Evolutionary conservation across 2,329 filamentous ascomycete species (phyloP).

Genomic region (Colletotrichum sublineola): DNA sequence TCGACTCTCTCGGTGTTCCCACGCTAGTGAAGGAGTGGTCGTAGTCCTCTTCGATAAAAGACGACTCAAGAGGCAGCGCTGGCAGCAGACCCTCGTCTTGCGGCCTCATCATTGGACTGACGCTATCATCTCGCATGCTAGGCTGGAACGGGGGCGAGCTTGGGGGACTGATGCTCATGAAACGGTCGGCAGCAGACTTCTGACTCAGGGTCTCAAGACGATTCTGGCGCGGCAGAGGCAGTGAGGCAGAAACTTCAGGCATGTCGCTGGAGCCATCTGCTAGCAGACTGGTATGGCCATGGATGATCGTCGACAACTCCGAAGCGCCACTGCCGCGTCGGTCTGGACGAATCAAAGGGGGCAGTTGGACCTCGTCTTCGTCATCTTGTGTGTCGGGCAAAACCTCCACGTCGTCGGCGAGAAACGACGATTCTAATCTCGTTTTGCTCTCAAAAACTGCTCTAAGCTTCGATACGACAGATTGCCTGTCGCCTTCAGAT

Average conservation of each 20-base stretch:
- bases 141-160: slow-evolving; percentile 60
- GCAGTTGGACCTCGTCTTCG: slow-evolving; percentile 52
- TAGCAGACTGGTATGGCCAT: slow-evolving; percentile 55
- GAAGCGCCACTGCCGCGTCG: slow-evolving; percentile 52
- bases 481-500: slow-evolving; percentile 15
- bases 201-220: slow-evolving; percentile 14
- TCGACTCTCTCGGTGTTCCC: slow-evolving; percentile 53
- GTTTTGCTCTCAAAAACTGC: slow-evolving; percentile 12
- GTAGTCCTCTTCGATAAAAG: slow-evolving; percentile 62
- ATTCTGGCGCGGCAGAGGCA: slow-evolving; percentile 53
- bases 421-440: neutral
- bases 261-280: slow-evolving; percentile 58
- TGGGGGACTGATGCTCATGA: slow-evolving; percentile 60
- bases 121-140: slow-evolving; percentile 28
- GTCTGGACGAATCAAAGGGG: slow-evolving; percentile 50
- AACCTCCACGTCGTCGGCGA: slow-evolving; percentile 12
- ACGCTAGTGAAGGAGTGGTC: slow-evolving; percentile 56
- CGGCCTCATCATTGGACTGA: slow-evolving; percentile 36
- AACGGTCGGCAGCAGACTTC: slow-evolving; percentile 28
- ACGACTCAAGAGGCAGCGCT: slow-evolving; percentile 58
- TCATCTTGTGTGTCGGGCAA: slow-evolving; percentile 17
- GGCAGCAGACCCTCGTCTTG: slow-evolving; percentile 46
- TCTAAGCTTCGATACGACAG: slow-evolving; percentile 12
- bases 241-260: slow-evolving; percentile 61
- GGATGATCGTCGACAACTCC: slow-evolving; percentile 56